A percentile compares a stretch with the other conserved stretches of the same genome.
These are phyloP conservation scores for Nissolia schottii DNA, from an alignment of 306 rosid genomes.

Conservation along the genomic window DNA sequence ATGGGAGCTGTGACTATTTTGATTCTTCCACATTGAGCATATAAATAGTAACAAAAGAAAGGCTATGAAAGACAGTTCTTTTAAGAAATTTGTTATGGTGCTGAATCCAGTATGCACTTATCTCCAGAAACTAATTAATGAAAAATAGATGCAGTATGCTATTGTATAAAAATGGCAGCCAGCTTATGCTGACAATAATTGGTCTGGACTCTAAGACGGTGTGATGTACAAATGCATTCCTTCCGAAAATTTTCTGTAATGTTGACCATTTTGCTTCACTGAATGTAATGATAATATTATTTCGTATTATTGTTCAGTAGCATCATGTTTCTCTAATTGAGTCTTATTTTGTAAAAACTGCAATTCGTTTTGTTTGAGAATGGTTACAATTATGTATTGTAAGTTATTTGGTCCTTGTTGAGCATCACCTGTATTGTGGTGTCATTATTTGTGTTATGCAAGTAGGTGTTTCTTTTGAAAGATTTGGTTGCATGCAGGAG, in stretches of 20 bases:
- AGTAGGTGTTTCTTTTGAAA: conserved; percentile 8
- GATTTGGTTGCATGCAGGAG: conserved; percentile 51
- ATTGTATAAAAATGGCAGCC: neutral
- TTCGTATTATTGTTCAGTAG: neutral
- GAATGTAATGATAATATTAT: neutral
- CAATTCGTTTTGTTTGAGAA: neutral
- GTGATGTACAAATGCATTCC: neutral
- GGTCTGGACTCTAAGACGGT: neutral
- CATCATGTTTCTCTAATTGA: neutral
- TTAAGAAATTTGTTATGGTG: neutral
- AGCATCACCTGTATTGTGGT: neutral
- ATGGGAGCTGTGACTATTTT: neutral
- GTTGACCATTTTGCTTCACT: neutral
- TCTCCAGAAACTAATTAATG: neutral
- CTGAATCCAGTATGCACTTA: neutral
- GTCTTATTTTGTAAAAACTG: neutral
- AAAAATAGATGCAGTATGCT: neutral
- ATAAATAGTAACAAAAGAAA: neutral
- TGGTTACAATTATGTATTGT: neutral
- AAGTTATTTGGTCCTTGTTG: neutral
- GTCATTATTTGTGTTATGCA: neutral
- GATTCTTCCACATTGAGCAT: neutral
- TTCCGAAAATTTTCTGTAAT: neutral
- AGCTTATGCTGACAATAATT: neutral
- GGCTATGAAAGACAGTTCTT: neutral